Evolutionary conservation across 202 grass and related monocot species (phyloP).

Genomic region (Saccharum hybrid): DNA sequence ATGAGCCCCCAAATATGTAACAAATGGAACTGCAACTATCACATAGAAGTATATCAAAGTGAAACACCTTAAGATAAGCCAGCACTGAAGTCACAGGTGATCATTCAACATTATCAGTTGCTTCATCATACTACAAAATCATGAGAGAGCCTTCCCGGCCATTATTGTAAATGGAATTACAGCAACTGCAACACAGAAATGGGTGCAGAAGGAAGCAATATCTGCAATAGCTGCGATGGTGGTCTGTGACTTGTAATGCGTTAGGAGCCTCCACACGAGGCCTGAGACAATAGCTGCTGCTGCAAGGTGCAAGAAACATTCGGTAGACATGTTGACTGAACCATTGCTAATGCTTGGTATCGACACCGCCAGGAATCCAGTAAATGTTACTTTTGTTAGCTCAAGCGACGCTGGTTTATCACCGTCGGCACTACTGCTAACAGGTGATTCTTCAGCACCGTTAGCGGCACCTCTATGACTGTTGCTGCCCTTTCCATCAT

Average conservation of each 20-base stretch:
- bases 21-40: no score
- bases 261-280: conserved; percentile 34
- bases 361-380: conserved; percentile 13
- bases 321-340: not conserved
- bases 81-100: not conserved
- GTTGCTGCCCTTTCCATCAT: not conserved
- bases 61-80: not conserved
- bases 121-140: not conserved
- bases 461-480: not conserved
- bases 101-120: not conserved
- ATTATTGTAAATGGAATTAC: conserved; percentile 6
- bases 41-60: not conserved
- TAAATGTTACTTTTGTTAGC: not conserved
- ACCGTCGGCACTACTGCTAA: fast-evolving
- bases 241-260: not conserved
- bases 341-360: not conserved
- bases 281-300: conserved; percentile 20
- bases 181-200: conserved; percentile 13
- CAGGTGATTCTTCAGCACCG: no score
- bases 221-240: not conserved
- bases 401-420: not conserved
- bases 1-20: no score
- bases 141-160: conserved; percentile 14
- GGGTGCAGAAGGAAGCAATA: conserved; percentile 35
- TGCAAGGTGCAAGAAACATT: conserved; percentile 30